Conservation (phyloP, 495 filamentous ascomycete genomes). For the Aspergillus baeticus region DNA sequence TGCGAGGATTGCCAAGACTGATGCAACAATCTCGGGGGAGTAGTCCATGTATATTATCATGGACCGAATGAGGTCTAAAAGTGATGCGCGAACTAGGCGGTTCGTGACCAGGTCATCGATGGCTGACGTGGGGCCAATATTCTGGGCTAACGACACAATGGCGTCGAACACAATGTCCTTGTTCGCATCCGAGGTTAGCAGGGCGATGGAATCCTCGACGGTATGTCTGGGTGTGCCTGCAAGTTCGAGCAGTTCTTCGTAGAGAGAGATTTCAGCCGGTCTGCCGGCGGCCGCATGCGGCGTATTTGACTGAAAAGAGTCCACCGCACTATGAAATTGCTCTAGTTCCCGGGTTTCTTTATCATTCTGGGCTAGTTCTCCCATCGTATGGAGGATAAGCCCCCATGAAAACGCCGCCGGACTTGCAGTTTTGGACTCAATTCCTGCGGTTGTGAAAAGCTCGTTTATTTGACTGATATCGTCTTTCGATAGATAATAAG, state of each 20-base stretch:
- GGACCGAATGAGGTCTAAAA: slow-evolving; percentile 65
- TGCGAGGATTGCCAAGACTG: slow-evolving; percentile 59
- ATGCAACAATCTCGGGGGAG: slow-evolving; percentile 60
- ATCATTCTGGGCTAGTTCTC: slow-evolving; percentile 54
- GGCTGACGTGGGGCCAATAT: slow-evolving; percentile 34
- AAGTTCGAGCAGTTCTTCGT: slow-evolving; percentile 52
- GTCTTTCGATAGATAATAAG: slow-evolving; percentile 62
- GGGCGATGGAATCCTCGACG: slow-evolving; percentile 46
- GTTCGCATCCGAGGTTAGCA: slow-evolving; percentile 52
- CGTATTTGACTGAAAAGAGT: slow-evolving; percentile 46
- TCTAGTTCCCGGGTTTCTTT: slow-evolving; percentile 60
- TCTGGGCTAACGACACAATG: slow-evolving; percentile 55
- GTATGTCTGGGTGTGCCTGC: slow-evolving; percentile 35
- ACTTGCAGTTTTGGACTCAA: slow-evolving; percentile 52
- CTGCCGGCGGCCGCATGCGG: slow-evolving; percentile 25
- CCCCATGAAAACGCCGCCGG: slow-evolving; percentile 77
- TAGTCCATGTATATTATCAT: slow-evolving; percentile 61
- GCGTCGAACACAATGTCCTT: slow-evolving; percentile 60
- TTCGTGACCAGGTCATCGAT: slow-evolving; percentile 39
- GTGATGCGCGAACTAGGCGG: slow-evolving; percentile 50
- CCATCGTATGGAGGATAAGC: slow-evolving; percentile 67
- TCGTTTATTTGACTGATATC: slow-evolving; percentile 65
- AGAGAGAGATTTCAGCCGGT: slow-evolving; percentile 41
- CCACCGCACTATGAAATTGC: slow-evolving; percentile 61
- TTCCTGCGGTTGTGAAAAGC: slow-evolving; percentile 53